Conservation (phyloP, 768 basidiomycete species). For the Scleroderma bovista region DNA sequence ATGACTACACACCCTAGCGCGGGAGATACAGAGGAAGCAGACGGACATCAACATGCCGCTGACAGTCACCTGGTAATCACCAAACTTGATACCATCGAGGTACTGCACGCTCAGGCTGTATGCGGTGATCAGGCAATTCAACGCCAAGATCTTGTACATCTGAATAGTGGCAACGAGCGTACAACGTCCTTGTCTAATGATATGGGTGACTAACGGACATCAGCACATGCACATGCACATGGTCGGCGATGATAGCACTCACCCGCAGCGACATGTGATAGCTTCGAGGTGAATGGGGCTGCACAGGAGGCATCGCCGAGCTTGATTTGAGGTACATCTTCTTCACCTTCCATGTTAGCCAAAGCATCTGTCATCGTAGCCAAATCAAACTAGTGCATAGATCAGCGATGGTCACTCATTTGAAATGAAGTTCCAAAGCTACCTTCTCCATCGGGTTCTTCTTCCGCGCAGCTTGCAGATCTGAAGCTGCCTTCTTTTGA, state of each 20-base stretch:
- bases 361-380: conserved; percentile 76
- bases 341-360: conserved; percentile 90
- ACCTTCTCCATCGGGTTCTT: conserved; percentile 92
- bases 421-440: conserved; percentile 12
- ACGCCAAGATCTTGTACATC: conserved; percentile 99
- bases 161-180: conserved; percentile 98
- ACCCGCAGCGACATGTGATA: conserved; percentile 97
- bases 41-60: conserved; percentile 93
- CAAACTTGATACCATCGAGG: conserved; percentile 97
- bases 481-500: conserved; percentile 73
- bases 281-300: conserved; percentile 96
- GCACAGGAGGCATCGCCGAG: conserved; percentile 99
- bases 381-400: conserved; percentile 61
- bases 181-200: conserved; percentile 97
- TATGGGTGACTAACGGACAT: conserved; percentile 70
- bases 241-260: conserved; percentile 27
- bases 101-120: conserved; percentile 97
- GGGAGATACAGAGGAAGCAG: conserved; percentile 96
- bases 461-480: conserved; percentile 60
- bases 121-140: conserved; percentile 98
- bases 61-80: conserved; percentile 97
- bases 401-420: conserved; percentile 6
- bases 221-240: not conserved
- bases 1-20: conserved; percentile 73
- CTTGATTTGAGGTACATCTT: conserved; percentile 96